Conservation (phyloP, 768 basidiomycete genomes). For the Tricholoma terreum region DNA sequence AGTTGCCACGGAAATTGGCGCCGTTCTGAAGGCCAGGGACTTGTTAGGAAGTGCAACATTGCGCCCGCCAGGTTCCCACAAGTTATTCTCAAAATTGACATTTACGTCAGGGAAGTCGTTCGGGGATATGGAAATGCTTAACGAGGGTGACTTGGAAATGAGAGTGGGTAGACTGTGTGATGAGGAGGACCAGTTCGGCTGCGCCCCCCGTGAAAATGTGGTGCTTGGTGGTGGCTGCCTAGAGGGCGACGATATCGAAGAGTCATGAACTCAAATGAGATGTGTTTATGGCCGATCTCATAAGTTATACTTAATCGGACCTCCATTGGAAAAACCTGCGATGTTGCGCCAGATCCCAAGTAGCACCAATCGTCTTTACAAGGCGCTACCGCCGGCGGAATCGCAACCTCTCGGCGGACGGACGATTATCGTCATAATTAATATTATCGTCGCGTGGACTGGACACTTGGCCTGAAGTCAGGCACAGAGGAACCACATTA, state of each 20-base stretch:
- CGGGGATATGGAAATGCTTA: constrained; percentile 29
- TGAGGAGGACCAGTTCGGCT: constrained; percentile 25
- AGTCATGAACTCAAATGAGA: constrained; percentile 28
- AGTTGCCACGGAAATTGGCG: constrained; percentile 58
- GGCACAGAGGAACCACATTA: too few relatives aligned
- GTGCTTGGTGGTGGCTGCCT: constrained; percentile 46
- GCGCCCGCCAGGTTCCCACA: constrained; percentile 34
- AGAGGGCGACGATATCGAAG: constrained; percentile 59
- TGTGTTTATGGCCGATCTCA: too few relatives aligned
- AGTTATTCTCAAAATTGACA: constrained; percentile 49
- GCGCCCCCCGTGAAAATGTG: constrained; percentile 25
- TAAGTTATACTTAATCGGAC: too few relatives aligned
- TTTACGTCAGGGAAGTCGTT: constrained; percentile 39
- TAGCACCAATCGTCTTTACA: too few relatives aligned
- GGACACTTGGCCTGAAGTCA: too few relatives aligned
- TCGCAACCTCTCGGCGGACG: too few relatives aligned
- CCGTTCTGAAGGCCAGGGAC: constrained; percentile 52
- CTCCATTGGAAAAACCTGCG: too few relatives aligned
- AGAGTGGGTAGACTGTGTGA: constrained; percentile 12
- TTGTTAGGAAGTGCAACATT: constrained; percentile 11
- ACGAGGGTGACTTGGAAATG: constrained; percentile 30
- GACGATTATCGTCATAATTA: too few relatives aligned
- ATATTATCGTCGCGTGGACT: too few relatives aligned
- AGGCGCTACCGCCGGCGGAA: too few relatives aligned
- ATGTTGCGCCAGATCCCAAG: too few relatives aligned